Conservation (phyloP, 345 rosid genomes). For the Arabis alpina region DNA sequence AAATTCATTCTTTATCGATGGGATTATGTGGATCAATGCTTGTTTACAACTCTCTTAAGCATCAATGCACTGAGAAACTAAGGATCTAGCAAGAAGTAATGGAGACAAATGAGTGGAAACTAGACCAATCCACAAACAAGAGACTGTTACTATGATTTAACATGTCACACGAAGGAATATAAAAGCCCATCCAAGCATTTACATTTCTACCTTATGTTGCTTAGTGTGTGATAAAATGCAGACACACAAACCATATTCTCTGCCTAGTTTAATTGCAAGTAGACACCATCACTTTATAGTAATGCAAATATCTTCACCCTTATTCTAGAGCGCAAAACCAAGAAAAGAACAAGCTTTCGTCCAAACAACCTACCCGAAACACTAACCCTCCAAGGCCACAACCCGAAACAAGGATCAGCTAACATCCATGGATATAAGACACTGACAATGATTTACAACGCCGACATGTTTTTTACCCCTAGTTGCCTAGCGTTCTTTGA, state of each 20-base stretch:
- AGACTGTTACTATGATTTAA: background rate
- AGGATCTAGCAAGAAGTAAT: background rate
- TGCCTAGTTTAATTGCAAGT: background rate
- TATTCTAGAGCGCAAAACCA: background rate
- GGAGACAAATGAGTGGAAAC: background rate
- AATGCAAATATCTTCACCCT: background rate
- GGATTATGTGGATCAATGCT: background rate
- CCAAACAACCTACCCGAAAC: background rate
- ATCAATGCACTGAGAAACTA: background rate
- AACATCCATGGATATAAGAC: background rate
- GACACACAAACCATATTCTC: constrained; percentile 1
- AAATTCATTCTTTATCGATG: background rate
- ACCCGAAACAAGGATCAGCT: background rate
- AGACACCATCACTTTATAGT: background rate
- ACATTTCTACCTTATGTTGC: background rate
- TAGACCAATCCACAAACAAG: constrained; percentile 20
- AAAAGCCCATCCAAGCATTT: constrained; percentile 3
- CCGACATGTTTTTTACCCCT: background rate
- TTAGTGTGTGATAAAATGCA: constrained; percentile 9
- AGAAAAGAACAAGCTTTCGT: background rate
- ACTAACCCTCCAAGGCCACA: background rate
- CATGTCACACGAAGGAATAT: constrained; percentile 15
- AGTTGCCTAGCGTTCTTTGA: constrained; percentile 5
- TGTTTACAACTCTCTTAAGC: background rate
- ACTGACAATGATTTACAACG: background rate